phyloP scores from a whole-genome alignment of 2,329 filamentous ascomycete genomes.

The Cadophora sp. region DNA sequence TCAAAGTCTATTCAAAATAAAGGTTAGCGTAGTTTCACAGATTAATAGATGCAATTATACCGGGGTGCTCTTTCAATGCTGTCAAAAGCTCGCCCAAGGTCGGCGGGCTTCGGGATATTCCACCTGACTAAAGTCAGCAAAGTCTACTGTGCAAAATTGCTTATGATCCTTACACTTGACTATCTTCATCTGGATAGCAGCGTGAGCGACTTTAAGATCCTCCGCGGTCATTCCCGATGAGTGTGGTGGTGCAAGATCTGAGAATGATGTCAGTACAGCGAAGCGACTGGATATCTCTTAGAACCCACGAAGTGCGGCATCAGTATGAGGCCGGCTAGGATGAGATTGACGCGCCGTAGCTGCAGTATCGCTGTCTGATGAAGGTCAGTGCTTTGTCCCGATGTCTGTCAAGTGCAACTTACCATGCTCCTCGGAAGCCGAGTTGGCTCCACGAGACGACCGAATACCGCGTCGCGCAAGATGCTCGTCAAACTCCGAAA shows the following conservation, averaged over 20 bases:
- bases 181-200: not conserved
- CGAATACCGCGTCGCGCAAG: no score
- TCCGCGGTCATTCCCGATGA: not conserved
- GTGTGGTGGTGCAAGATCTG: no score
- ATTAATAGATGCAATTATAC: not conserved
- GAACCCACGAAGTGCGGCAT: no score
- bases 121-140: not conserved
- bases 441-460: not conserved
- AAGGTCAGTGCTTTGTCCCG: no score
- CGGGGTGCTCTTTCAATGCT: not conserved
- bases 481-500: no score
- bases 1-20: not conserved
- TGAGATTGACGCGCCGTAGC: not conserved
- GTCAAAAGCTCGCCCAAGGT: not conserved
- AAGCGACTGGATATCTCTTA: no score
- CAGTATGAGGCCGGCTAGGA: no score
- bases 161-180: not conserved
- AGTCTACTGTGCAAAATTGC: no score
- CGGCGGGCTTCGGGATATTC: not conserved
- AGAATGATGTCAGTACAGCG: no score
- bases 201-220: not conserved
- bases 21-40: no score
- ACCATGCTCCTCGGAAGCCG: not conserved
- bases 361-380: not conserved
- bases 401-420: not conserved